Evolutionary conservation across 1,284 basidiomycete species (phyloP), one percentile per base, ranked within the genome.

Genomic region (Pseudozyma hubeiensis): DNA sequence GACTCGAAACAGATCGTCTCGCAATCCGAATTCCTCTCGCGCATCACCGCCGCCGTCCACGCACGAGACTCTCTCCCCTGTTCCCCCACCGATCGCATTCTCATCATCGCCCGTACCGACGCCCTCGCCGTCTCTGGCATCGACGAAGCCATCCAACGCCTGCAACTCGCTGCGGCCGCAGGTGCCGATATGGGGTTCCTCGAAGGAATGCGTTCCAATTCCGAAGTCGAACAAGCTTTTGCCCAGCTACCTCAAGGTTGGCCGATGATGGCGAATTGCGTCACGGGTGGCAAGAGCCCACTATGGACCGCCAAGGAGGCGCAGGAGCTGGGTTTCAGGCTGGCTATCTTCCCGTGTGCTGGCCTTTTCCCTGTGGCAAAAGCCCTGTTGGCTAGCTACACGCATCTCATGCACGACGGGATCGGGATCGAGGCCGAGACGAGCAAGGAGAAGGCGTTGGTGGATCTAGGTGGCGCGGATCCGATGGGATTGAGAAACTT

Each of bases 141-240:
- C 89, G 91, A 92, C n/a, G 91, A 92, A 84, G 92, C 91, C 0
- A 74, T 92, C 57, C 85, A 80, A 17, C 88, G 92, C 11, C 86
- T 93, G 55, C 89, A 90, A 81, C 87, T 91, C 34, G 91, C 92
- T 4, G 88, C 90, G 1, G 89, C 89, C 59, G 90, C 88, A 5
- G 92, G 92, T 35, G 92, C 92, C 1, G 92, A 93, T 78, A 91
- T 92, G 24, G 92, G 90, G 83, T 93, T 93, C 86, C 91, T 93
- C 53, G 92, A 93, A 85, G 92, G 91, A 16, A 49, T 71, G 19
- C 45, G 34, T 4, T 90, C 88, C 10, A 87, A 90, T 55, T 89
- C 90, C 54, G 87, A 91, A 40, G 87, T 92, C 31, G 86, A 88
- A 72, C 85, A 86, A 3, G 91, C 91, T 2, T 89, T 92, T 53